A percentile compares a stretch with the other conserved stretches of the same genome.
Evolutionary conservation across 148 eudicot species (phyloP).

Genomic region (Chenopodium album): DNA sequence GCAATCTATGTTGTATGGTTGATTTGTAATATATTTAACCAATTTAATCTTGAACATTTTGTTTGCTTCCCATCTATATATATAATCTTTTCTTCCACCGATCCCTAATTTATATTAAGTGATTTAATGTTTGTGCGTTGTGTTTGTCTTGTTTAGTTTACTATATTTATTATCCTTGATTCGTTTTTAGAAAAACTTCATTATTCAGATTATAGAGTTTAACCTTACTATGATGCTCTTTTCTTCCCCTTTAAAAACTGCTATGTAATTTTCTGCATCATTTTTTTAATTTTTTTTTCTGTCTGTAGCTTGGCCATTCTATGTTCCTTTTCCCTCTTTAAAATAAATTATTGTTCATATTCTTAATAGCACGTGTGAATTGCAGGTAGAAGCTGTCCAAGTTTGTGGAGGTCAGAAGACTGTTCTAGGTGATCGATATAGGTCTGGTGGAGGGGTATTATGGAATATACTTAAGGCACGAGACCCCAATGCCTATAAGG

Average conservation of each 20-base stretch:
- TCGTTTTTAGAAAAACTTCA: too few species aligned
- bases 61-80: background rate
- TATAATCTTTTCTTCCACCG: too few species aligned
- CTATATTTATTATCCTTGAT: too few species aligned
- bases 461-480: constrained; percentile 78
- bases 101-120: background rate
- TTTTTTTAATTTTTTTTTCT: background rate
- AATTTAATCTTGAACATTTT: background rate
- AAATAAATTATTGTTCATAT: background rate
- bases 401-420: constrained; percentile 95
- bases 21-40: background rate
- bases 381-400: constrained; percentile 86
- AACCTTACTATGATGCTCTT: background rate
- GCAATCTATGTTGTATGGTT: background rate
- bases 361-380: constrained; percentile 13
- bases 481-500: constrained; percentile 78
- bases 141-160: background rate
- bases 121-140: background rate
- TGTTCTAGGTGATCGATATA: constrained; percentile 57
- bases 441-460: constrained; percentile 74
- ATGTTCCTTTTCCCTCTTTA: background rate
- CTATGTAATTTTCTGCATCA: background rate
- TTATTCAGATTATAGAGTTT: background rate
- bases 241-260: background rate
- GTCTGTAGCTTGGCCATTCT: background rate